Evolutionary conservation across 805 yeast genomes (phyloP).

Genomic region (Yamadazyma takamatsuzukensis): DNA sequence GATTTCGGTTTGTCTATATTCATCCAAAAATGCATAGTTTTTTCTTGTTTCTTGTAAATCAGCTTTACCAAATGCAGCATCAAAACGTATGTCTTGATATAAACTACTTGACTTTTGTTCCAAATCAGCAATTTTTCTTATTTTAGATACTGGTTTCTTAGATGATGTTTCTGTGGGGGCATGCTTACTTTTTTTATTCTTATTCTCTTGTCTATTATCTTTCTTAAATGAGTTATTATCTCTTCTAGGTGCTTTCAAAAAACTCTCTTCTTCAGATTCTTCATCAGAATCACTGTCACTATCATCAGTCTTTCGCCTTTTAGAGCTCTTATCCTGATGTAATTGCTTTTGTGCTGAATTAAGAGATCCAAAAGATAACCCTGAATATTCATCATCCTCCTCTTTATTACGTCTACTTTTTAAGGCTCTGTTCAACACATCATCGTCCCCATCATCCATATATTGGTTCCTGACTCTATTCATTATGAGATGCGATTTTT

Average conservation of each 20-base stretch:
- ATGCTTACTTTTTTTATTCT: slow-evolving; percentile 56
- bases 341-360: slow-evolving; percentile 49
- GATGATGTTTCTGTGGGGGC: slow-evolving; percentile 83
- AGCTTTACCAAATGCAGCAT: slow-evolving; percentile 83
- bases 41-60: slow-evolving; percentile 64
- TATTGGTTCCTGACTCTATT: not conserved
- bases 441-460: slow-evolving; percentile 13
- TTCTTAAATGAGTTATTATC: slow-evolving; percentile 3
- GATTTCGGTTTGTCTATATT: slow-evolving; percentile 76
- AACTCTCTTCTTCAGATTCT: slow-evolving; percentile 16
- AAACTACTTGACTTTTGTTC: slow-evolving; percentile 38
- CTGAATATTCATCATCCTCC: slow-evolving; percentile 45
- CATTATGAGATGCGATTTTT: no score
- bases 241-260: not conserved
- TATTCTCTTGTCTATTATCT: not conserved
- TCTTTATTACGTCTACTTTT: slow-evolving; percentile 5
- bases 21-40: slow-evolving; percentile 82
- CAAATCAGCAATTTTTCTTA: slow-evolving; percentile 73
- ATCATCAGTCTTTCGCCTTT: slow-evolving; percentile 14
- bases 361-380: slow-evolving; percentile 63
- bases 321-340: slow-evolving; percentile 8
- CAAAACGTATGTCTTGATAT: slow-evolving; percentile 84
- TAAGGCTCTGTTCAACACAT: slow-evolving; percentile 3
- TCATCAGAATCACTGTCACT: slow-evolving; percentile 14
- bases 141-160: slow-evolving; percentile 62